phyloP scores from a whole-genome alignment of 805 yeast genomes.

The Komagataella pseudopastoris region DNA sequence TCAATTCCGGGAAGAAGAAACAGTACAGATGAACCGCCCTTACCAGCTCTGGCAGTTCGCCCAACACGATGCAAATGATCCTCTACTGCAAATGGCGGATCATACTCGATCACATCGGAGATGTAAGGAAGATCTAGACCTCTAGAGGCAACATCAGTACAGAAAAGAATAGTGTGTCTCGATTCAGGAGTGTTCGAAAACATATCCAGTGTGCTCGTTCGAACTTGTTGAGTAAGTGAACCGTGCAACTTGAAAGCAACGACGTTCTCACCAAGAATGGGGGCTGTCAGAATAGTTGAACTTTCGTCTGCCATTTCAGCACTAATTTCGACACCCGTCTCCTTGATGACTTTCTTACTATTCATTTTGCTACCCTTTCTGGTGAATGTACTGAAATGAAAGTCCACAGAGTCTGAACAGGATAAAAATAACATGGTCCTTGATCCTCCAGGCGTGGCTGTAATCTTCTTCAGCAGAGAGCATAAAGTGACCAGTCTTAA shows the following conservation, averaged over 20 bases:
- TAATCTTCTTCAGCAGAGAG: conserved; percentile 43
- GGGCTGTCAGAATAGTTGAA: conserved; percentile 37
- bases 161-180: conserved; percentile 57
- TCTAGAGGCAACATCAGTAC: conserved; percentile 97
- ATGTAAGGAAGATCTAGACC: conserved; percentile 88
- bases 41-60: conserved; percentile 97
- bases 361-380: conserved; percentile 33
- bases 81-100: conserved; percentile 88
- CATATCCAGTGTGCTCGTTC: conserved; percentile 63
- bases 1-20: conserved; percentile 84
- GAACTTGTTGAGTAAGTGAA: conserved; percentile 68
- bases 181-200: conserved; percentile 32
- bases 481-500: conserved; percentile 73
- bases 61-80: conserved; percentile 97
- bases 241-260: conserved; percentile 75
- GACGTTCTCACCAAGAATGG: conserved; percentile 28
- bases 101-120: conserved; percentile 79
- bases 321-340: conserved; percentile 16
- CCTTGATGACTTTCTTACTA: conserved; percentile 12
- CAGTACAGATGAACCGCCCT: conserved; percentile 60
- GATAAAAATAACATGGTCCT: conserved; percentile 79
- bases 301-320: conserved; percentile 13
- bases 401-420: conserved; percentile 94
- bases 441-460: conserved; percentile 19
- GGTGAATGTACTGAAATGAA: conserved; percentile 68